Percentiles rank a stretch among this genome's conserved stretches.
These are phyloP conservation scores for Durotheca rogersii DNA, from an alignment of 495 filamentous ascomycete species.

Conservation along the genomic window DNA sequence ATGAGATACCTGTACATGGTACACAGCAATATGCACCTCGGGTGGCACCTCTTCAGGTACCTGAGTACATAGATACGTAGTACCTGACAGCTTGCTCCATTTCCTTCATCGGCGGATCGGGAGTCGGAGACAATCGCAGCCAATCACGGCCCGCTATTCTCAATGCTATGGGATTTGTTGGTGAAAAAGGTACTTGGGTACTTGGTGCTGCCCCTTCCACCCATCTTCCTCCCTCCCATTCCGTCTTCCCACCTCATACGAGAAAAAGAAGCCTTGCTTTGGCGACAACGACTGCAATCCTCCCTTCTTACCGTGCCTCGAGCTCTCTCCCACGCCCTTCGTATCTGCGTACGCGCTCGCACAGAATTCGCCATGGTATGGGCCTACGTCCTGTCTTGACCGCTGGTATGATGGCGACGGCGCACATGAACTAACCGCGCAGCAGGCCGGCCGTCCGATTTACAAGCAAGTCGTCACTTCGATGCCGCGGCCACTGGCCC, in stretches of 20 bases:
- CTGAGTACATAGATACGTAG: no score
- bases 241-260: no score
- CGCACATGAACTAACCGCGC: constrained; percentile 41
- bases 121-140: constrained; percentile 37
- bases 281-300: constrained; percentile 7
- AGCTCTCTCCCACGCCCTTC: background rate
- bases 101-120: no score
- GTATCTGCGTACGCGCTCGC: background rate
- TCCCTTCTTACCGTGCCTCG: background rate
- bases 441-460: constrained; percentile 52
- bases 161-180: constrained; percentile 29
- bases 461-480: constrained; percentile 73
- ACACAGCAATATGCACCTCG: no score
- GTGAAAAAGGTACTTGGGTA: constrained; percentile 20
- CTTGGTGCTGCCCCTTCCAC: no score
- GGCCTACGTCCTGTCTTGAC: background rate
- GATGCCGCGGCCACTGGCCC: constrained; percentile 16
- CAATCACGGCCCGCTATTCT: constrained; percentile 39
- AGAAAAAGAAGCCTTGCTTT: no score
- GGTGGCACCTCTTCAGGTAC: no score
- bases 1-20: no score
- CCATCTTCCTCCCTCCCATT: no score
- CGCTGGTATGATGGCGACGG: no score
- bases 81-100: no score
- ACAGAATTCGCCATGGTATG: constrained; percentile 43